Percentiles rank a stretch among this genome's conserved stretches.
These are phyloP conservation scores for Pichia manshurica DNA, from an alignment of 805 yeast species.

Conservation along the genomic window DNA sequence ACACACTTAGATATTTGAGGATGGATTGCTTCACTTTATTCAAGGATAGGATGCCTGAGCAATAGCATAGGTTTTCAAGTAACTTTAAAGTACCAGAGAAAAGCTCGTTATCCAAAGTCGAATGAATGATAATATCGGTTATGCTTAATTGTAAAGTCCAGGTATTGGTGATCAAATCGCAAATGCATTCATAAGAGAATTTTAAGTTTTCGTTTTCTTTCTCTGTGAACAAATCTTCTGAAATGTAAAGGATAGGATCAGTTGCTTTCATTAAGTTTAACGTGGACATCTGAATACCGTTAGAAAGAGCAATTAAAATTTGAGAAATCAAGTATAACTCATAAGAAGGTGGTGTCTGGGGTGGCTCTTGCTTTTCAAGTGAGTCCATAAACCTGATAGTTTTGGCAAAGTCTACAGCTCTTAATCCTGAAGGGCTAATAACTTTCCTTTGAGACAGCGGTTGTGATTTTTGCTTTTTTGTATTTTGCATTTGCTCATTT, in stretches of 20 bases:
- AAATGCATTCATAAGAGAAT: constrained; percentile 16
- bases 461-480: constrained; percentile 13
- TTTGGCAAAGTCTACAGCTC: neutral
- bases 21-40: constrained; percentile 53
- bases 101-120: constrained; percentile 63
- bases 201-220: constrained; percentile 11
- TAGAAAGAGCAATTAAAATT: constrained; percentile 51
- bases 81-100: constrained; percentile 67
- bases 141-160: constrained; percentile 38
- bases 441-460: constrained; percentile 8
- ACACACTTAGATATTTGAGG: constrained; percentile 38
- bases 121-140: constrained; percentile 50
- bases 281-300: constrained; percentile 58
- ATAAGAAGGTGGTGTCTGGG: constrained; percentile 59
- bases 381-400: constrained; percentile 58
- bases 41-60: constrained; percentile 69
- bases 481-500: neutral
- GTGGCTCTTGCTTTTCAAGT: constrained; percentile 77
- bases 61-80: constrained; percentile 74
- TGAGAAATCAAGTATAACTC: constrained; percentile 50
- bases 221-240: constrained; percentile 13
- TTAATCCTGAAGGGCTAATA: constrained; percentile 2
- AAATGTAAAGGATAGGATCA: constrained; percentile 4
- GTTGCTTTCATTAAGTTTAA: constrained; percentile 27
- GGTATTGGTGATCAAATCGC: constrained; percentile 30